phyloP scores from a whole-genome alignment of 1,284 basidiomycete species.

The Sphaerobolus stellatus region DNA sequence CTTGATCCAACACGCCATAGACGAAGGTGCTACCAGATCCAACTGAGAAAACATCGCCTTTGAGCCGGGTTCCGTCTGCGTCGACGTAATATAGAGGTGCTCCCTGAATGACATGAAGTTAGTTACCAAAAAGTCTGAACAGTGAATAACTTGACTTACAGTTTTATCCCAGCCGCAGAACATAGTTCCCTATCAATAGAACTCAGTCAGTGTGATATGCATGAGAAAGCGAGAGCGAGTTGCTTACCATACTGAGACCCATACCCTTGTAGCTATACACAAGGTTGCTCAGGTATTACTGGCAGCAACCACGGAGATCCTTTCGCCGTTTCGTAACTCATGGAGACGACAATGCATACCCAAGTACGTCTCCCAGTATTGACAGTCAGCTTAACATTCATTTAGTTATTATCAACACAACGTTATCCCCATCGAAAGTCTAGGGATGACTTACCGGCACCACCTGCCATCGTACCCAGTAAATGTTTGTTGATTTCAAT shows the following conservation, averaged over 20 bases:
- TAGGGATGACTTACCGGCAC: constrained; percentile 70
- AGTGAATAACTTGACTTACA: constrained; percentile 42
- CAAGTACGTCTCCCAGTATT: constrained; percentile 98
- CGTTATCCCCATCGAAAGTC: no score
- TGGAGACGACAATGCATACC: constrained; percentile 97
- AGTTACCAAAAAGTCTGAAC: neutral
- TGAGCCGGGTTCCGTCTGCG: constrained; percentile 92
- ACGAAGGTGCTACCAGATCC: constrained; percentile 98
- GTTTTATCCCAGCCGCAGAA: constrained; percentile 99
- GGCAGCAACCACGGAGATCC: constrained; percentile 98
- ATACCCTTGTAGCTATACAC: constrained; percentile 99
- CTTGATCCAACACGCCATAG: constrained; percentile 97
- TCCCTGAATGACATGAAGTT: constrained; percentile 49
- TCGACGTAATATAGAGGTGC: constrained; percentile 99
- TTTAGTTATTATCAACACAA: no score
- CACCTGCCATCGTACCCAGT: constrained; percentile 98
- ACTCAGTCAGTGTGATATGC: no score
- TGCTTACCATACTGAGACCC: constrained; percentile 92
- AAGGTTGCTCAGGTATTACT: constrained; percentile 95
- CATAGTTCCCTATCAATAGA: constrained; percentile 92
- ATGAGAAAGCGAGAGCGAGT: no score
- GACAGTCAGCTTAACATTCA: constrained; percentile 74
- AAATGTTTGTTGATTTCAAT: constrained; percentile 99
- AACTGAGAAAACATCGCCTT: constrained; percentile 97
- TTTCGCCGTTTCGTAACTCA: constrained; percentile 95